Conservation (phyloP, 164 flowering plant species). For the Annona squamosa region DNA sequence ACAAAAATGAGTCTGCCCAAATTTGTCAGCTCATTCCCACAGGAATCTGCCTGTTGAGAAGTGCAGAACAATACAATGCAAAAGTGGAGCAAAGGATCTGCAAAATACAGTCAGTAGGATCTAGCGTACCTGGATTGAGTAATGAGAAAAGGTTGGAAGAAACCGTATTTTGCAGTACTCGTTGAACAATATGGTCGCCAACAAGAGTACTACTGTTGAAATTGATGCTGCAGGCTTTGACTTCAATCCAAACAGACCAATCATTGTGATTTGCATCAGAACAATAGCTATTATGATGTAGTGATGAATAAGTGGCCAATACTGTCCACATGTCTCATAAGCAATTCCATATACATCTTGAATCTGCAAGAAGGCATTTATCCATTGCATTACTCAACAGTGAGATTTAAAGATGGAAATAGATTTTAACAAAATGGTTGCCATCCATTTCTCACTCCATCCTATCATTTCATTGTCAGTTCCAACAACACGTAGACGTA, state of each 20-base stretch:
- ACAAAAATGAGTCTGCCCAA: too few relatives aligned
- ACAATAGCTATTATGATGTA: conserved; percentile 48
- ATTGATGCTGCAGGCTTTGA: conserved; percentile 69
- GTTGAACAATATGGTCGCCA: conserved; percentile 56
- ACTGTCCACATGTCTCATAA: conserved; percentile 74
- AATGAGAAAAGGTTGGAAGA: conserved; percentile 54
- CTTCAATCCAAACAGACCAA: conserved; percentile 83
- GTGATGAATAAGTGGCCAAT: conserved; percentile 78
- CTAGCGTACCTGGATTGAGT: conserved; percentile 52
- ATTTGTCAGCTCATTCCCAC: too few relatives aligned
- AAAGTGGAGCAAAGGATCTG: not conserved
- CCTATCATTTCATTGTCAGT: too few relatives aligned
- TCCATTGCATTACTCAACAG: conserved; percentile 3
- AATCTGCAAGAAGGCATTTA: conserved; percentile 43
- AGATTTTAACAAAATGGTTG: not conserved
- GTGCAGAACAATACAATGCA: not conserved
- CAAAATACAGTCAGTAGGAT: not conserved
- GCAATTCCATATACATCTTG: conserved; percentile 62
- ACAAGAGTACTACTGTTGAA: conserved; percentile 57
- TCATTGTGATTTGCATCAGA: conserved; percentile 83
- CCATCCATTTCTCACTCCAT: too few relatives aligned
- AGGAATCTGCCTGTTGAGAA: too few relatives aligned
- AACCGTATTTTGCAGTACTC: conserved; percentile 87
- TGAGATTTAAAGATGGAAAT: not conserved
- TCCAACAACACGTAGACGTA: too few relatives aligned